Conservation (phyloP, 1,284 basidiomycete genomes). For the Schizopora paradoxa region DNA sequence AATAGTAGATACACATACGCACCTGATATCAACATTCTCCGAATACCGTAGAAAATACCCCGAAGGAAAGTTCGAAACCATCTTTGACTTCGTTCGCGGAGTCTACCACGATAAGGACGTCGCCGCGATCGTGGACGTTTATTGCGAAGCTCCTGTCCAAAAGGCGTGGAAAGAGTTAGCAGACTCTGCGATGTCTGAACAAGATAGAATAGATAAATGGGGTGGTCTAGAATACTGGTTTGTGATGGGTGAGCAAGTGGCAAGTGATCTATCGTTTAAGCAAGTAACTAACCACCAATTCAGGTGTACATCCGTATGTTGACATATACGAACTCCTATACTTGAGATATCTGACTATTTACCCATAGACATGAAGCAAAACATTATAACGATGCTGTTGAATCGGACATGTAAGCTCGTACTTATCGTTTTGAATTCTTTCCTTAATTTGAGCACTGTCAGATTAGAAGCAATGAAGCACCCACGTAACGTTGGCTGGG, state of each 20-base stretch:
- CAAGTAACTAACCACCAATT: not conserved
- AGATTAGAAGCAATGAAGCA: conserved; percentile 72
- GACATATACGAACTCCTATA: not conserved
- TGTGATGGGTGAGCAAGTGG: conserved; percentile 52
- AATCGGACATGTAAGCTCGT: conserved; percentile 57
- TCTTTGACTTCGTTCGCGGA: conserved; percentile 61
- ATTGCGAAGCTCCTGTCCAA: conserved; percentile 72
- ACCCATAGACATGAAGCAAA: conserved; percentile 61
- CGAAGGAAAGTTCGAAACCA: conserved; percentile 41
- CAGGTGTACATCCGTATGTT: conserved; percentile 71
- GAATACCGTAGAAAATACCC: conserved; percentile 57
- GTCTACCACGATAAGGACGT: conserved; percentile 54
- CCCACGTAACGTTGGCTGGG: conserved; percentile 77
- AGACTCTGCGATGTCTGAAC: conserved; percentile 55
- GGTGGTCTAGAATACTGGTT: conserved; percentile 68
- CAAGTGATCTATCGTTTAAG: not conserved
- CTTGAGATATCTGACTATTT: conserved; percentile 2
- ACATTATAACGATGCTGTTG: conserved; percentile 60
- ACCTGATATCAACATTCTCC: conserved; percentile 64
- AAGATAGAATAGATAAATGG: conserved; percentile 48
- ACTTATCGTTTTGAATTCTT: not conserved
- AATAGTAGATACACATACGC: conserved; percentile 78
- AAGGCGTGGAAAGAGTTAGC: conserved; percentile 63
- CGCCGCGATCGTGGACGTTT: conserved; percentile 71
- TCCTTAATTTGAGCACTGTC: conserved; percentile 6